Conservation (phyloP, 495 filamentous ascomycete species). For the Copromyces sp. region DNA sequence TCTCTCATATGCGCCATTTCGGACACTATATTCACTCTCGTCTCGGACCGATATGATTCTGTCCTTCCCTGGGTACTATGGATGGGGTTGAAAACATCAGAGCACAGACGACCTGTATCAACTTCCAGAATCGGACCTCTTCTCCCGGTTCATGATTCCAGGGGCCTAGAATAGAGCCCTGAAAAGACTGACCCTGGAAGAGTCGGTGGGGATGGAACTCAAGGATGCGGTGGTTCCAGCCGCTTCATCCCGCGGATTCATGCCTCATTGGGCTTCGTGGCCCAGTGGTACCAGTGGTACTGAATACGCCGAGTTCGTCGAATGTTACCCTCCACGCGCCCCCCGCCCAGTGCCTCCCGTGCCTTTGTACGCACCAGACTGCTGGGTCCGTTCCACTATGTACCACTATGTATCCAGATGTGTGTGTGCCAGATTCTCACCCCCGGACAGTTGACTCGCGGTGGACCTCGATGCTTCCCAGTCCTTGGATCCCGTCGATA, state of each 20-base stretch:
- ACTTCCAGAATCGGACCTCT: background rate
- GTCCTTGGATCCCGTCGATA: background rate
- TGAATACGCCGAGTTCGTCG: background rate
- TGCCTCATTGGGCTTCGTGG: background rate
- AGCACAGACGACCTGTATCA: background rate
- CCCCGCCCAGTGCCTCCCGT: background rate
- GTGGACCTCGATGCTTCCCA: background rate
- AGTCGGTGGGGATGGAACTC: background rate
- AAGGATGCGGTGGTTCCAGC: background rate
- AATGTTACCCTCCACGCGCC: background rate
- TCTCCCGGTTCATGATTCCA: background rate
- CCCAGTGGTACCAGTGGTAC: background rate
- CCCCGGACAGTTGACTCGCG: background rate
- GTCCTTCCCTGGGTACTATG: background rate
- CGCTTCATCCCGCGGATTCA: background rate
- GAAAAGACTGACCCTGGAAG: background rate
- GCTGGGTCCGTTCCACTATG: background rate
- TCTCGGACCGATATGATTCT: background rate
- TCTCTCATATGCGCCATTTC: background rate
- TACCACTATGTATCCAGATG: background rate
- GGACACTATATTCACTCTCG: background rate
- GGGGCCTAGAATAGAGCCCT: background rate
- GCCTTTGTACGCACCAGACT: background rate
- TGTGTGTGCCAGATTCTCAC: background rate
- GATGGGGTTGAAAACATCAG: background rate